Conservation (phyloP, 305 asterid species). For the Fraxinus baroniana region DNA sequence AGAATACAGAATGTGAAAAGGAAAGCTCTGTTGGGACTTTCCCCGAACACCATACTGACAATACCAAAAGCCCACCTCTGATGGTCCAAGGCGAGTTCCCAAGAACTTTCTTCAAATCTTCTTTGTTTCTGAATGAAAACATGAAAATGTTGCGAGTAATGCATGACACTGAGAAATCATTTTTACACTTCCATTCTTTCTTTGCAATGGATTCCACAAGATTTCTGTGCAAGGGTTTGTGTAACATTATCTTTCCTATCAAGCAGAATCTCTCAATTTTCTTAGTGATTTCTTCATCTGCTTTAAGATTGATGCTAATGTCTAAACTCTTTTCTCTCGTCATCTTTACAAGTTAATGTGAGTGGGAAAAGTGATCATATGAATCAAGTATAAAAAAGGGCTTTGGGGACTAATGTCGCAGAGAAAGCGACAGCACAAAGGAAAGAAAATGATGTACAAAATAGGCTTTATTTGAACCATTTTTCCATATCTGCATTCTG, state of each 20-base stretch:
- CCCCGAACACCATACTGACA: slow-evolving; percentile 19
- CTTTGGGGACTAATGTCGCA: background rate
- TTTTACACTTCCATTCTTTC: slow-evolving; percentile 25
- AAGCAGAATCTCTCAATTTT: slow-evolving; percentile 14
- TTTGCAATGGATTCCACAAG: slow-evolving; percentile 14
- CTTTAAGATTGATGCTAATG: slow-evolving; percentile 10
- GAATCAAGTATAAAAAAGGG: background rate
- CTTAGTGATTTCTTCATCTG: background rate
- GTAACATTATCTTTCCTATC: slow-evolving; percentile 30
- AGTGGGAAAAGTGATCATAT: background rate
- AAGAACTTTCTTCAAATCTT: slow-evolving; percentile 22
- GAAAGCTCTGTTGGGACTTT: slow-evolving; percentile 17
- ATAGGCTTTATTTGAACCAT: background rate
- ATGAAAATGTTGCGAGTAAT: slow-evolving; percentile 25
- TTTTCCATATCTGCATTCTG: background rate
- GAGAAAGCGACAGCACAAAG: background rate
- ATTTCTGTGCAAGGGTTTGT: background rate
- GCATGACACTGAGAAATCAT: slow-evolving; percentile 5
- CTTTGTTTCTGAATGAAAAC: slow-evolving; percentile 22
- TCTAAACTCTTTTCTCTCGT: background rate
- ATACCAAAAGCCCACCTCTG: slow-evolving; percentile 26
- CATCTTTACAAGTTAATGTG: background rate
- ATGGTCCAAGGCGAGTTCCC: slow-evolving; percentile 30
- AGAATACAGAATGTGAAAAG: slow-evolving; percentile 24
- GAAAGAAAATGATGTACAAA: background rate